Evolutionary conservation across 768 basidiomycete species (phyloP).

Genomic region (Phanerochaete carnosa): DNA sequence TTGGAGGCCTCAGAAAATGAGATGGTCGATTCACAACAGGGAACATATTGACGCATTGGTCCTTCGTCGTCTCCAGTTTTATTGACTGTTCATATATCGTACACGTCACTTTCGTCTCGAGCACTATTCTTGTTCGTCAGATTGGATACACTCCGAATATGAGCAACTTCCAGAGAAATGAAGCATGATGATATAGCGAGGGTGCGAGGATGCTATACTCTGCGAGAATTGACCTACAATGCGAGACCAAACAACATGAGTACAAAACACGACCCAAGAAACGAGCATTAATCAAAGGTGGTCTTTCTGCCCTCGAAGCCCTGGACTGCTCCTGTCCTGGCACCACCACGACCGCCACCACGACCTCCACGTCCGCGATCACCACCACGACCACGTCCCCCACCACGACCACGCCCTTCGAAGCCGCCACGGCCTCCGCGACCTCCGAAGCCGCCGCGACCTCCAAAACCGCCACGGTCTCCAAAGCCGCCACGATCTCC

Average conservation of each 20-base stretch:
- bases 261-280: not conserved
- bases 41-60: no score
- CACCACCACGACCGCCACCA: constrained; percentile 38
- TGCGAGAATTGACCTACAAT: not conserved
- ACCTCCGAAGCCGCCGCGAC: constrained; percentile 41
- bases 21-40: no score
- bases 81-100: no score
- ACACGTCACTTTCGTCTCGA: no score
- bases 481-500: constrained; percentile 38
- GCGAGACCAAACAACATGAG: not conserved
- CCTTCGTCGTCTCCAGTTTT: no score
- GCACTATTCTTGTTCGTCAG: no score
- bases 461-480: constrained; percentile 37
- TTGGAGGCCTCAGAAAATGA: no score
- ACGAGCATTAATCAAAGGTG: constrained; percentile 39
- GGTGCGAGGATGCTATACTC: not conserved
- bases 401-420: constrained; percentile 2
- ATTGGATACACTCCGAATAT: no score
- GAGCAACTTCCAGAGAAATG: not conserved
- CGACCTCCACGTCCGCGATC: constrained; percentile 37
- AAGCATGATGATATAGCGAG: not conserved
- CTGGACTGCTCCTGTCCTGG: constrained; percentile 63
- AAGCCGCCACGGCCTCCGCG: not conserved
- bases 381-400: constrained; percentile 37
- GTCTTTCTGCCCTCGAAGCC: constrained; percentile 66